Evolutionary conservation across 768 basidiomycete genomes (phyloP), one percentile per base, ranked within the genome.

Genomic region (Asterophora parasitica): DNA sequence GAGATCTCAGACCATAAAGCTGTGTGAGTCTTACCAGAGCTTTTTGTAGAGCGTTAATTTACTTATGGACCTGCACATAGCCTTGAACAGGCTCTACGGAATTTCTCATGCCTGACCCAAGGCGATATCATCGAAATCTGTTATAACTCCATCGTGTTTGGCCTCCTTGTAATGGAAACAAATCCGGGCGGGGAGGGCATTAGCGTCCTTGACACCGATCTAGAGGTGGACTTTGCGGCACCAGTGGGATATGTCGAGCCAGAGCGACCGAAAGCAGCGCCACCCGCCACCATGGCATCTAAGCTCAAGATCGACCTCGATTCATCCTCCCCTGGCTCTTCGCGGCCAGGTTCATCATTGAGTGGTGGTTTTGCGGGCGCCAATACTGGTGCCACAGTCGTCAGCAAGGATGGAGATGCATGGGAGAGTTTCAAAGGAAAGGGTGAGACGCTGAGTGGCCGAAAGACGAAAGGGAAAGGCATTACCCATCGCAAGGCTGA

Each of bases 1-100:
- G 92, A 99, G 62, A 86, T 99, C 30, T 94, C 92, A 16, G 96
- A 99, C 69, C 92, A 88, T 8, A 97, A 95, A 69, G 94, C 95
- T 35, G 93, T 97, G 92, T 96, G 74, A 58, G 92, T 79, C 11
- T 37, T 44, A 34, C 31, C 28, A 11, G 30, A 41, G 20, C 10
- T 45, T 16, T 10, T 30, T 20, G 2, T 33, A 19, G 1, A 19
- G 44, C 30, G 38, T 37, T 46, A 44, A 13, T 44, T 38, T 35
- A 51, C 26, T 46, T 15, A 48, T 16, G 42, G 27, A 30, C 39
- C 17, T 17, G 19, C 19, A 28, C 30, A 5, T 53, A 98, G 94
- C 2, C 82, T 99, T 31, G 96, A 99, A 67, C 88, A 93, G 64
- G 90, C 92, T 12, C 73, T 99, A 11, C 84, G 94, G 38, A 92